phyloP scores from a whole-genome alignment of 2,329 filamentous ascomycete species.

The Penicillium glabrum region DNA sequence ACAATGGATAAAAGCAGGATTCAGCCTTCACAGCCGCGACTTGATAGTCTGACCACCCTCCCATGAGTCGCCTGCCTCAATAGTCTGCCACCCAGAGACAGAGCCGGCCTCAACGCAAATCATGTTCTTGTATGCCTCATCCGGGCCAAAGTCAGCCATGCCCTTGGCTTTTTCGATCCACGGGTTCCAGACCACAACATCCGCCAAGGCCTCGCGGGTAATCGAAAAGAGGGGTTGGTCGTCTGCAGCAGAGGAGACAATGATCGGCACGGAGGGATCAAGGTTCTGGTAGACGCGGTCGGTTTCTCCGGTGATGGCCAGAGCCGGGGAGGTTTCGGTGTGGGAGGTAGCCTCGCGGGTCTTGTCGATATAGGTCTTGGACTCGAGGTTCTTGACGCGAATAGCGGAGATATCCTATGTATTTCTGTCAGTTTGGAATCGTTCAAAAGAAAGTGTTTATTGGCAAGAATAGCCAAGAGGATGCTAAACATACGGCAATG shows the following conservation, averaged over 20 bases:
- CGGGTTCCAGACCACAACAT: conserved; percentile 96
- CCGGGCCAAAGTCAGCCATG: conserved; percentile 84
- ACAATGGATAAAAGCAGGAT: not conserved
- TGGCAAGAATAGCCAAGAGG: not conserved
- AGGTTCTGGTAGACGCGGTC: conserved; percentile 81
- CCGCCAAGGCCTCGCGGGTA: conserved; percentile 77
- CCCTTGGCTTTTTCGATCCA: conserved; percentile 81
- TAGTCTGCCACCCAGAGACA: conserved; percentile 76
- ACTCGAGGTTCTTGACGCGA: conserved; percentile 72
- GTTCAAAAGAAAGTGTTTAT: not conserved
- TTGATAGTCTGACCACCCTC: conserved; percentile 63
- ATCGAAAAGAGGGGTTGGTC: conserved; percentile 67
- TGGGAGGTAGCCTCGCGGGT: conserved; percentile 63
- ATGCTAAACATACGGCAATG: conserved; percentile 63
- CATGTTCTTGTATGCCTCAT: conserved; percentile 90
- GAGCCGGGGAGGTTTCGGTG: conserved; percentile 62
- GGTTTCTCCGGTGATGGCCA: conserved; percentile 74
- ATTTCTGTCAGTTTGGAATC: conserved; percentile 4
- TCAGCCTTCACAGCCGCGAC: conserved; percentile 31
- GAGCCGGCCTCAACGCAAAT: conserved; percentile 89
- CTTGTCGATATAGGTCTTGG: conserved; percentile 81
- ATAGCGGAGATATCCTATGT: conserved; percentile 74
- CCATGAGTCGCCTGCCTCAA: conserved; percentile 75
- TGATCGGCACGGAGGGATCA: conserved; percentile 49
- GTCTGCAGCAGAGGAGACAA: conserved; percentile 47